Evolutionary conservation across 2,329 filamentous ascomycete genomes (phyloP).

Genomic region (Aspergillus brunneoviolaceus): DNA sequence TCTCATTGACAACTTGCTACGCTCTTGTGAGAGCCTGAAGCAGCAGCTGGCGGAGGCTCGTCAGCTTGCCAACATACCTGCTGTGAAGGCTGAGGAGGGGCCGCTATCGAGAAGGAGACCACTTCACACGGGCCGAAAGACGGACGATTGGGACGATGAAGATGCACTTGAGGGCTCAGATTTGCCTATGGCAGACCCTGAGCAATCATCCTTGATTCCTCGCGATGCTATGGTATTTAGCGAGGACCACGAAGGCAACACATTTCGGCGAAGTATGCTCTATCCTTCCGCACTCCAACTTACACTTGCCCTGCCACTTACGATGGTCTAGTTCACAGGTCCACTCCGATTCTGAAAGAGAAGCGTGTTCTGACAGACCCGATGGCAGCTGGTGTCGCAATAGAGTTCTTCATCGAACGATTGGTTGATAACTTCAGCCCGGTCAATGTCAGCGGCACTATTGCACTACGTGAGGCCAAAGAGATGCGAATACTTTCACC

Average conservation of each 20-base stretch:
- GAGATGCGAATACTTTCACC: constrained; percentile 27
- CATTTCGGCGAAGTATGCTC: constrained; percentile 6
- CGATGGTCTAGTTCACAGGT: constrained; percentile 1
- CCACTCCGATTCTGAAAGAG: constrained; percentile 6
- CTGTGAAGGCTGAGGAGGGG: constrained; percentile 17
- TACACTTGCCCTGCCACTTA: constrained; percentile 1
- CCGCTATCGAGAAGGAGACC: not conserved
- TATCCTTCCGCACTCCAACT: not conserved
- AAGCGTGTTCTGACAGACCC: constrained; percentile 19
- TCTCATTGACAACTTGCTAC: constrained; percentile 28
- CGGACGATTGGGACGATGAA: constrained; percentile 4
- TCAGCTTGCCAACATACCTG: constrained; percentile 16
- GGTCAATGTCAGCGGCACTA: constrained; percentile 18
- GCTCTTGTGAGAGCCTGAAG: constrained; percentile 22
- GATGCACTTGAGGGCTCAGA: not conserved
- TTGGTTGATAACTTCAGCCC: constrained; percentile 27
- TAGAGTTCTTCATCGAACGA: constrained; percentile 27
- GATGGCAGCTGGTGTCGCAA: constrained; percentile 16
- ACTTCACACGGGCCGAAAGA: not conserved
- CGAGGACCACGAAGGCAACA: not conserved
- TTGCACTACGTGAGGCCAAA: constrained; percentile 25
- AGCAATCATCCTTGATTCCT: not conserved
- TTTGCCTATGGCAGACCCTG: not conserved
- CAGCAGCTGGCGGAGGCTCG: constrained; percentile 22
- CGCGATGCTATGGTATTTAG: not conserved